Percentiles rank a stretch among this genome's conserved stretches.
Conservation (phyloP, 345 rosid genomes). For the Populus tremula region DNA sequence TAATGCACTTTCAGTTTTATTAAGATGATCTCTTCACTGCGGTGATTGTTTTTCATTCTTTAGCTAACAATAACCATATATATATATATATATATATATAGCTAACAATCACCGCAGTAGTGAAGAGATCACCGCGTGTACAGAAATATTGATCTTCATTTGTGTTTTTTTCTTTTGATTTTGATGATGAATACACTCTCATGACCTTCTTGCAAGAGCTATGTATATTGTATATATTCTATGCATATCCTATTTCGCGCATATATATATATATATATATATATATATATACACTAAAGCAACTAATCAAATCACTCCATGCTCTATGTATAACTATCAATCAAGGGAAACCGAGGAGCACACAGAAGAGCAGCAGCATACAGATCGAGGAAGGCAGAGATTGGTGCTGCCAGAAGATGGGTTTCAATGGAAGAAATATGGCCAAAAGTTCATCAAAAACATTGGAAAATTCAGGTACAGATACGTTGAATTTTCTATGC, state of each 20-base stretch:
- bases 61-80: neutral
- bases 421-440: slow-evolving; percentile 46
- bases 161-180: too few species aligned
- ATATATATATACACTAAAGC: neutral
- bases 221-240: too few species aligned
- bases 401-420: slow-evolving; percentile 40
- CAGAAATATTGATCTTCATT: too few species aligned
- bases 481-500: neutral
- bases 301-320: neutral
- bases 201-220: too few species aligned
- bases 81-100: too few species aligned
- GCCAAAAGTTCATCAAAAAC: slow-evolving; percentile 41
- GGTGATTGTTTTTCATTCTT: too few species aligned
- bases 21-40: neutral
- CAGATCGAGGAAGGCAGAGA: slow-evolving; percentile 20
- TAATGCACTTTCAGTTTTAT: neutral
- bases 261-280: too few species aligned
- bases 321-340: too few species aligned
- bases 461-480: slow-evolving; percentile 38
- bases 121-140: too few species aligned
- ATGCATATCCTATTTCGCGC: too few species aligned
- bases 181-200: too few species aligned
- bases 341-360: slow-evolving; percentile 4
- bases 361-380: neutral
- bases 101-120: too few species aligned